Base-by-base conservation (phyloP, 108 stramenopile species). In the Seminavis robusta region DNA sequence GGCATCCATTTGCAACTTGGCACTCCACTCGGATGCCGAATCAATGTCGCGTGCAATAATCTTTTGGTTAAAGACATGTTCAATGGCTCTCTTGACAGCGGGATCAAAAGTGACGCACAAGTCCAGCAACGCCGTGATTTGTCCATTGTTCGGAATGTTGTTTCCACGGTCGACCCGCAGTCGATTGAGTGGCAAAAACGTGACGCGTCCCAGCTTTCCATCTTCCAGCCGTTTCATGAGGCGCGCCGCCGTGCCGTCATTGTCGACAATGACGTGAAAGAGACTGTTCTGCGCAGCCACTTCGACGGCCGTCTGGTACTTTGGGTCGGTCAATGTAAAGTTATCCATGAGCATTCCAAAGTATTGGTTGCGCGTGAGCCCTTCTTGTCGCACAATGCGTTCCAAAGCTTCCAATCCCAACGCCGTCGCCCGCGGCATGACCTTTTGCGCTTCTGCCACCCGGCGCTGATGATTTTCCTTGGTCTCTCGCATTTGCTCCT, bases 241-340 rank as follows among this genome's bases (percentile, higher is more conserved):
- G 25, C 66, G 58, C 5, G 97, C 94, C 2, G 99, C 97, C 4
- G 97, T 98, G 24, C 81, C 94, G 52, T 98, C 99, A 1, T 77
- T 94, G 66, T 99, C 97, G 19, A 99, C 99, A 58, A 99, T 89
- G 33, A 98, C 92, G 68, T 99, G 94, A 74, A 96, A 98, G 16
- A 99, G 79, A 37, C 73, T 63, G 77, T 94, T 96, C 31, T 97
- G 94, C 5, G 94, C 95, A 9, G 97, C 92, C 9, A 90, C 88
- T 64, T 98, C 98, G 1, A 98, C 92, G 13, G 95, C 95, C 13
- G 89, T 91, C 31, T 75, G 83, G 52, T 92, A 98, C 72, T 90
- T 87, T 8, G 56, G 52, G 38, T 88, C 78, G 29, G 61, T 83
- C 17, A 97, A 72, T 15, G 67, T 46, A 52, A 98, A 70, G 62